phyloP scores from a whole-genome alignment of 2,329 filamentous ascomycete genomes.

The Colletotrichum theobromicola region DNA sequence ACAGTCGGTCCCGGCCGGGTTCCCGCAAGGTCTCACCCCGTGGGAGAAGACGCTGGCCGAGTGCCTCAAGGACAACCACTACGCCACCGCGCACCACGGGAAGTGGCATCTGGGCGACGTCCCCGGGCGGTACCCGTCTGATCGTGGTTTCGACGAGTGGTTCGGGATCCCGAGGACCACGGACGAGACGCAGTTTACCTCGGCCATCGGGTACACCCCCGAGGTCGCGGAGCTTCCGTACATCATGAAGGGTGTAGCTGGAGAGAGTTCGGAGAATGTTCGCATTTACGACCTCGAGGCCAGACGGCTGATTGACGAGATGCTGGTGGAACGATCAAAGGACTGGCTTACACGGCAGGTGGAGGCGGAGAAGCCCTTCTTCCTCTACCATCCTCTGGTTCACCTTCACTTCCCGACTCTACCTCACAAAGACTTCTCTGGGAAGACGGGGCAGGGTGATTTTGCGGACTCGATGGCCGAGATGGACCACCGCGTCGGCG shows the following conservation, averaged over 20 bases:
- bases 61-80: conserved; percentile 30
- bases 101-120: conserved; percentile 42
- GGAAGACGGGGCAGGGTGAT: conserved; percentile 32
- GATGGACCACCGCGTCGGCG: conserved; percentile 36
- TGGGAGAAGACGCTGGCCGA: conserved; percentile 38
- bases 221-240: conserved; percentile 38
- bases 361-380: conserved; percentile 28
- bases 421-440: conserved; percentile 32
- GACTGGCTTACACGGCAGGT: conserved; percentile 34
- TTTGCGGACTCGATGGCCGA: conserved; percentile 38
- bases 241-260: conserved; percentile 35
- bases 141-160: conserved; percentile 42
- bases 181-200: conserved; percentile 40
- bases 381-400: conserved; percentile 37
- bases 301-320: conserved; percentile 34
- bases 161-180: conserved; percentile 40
- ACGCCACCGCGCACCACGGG: conserved; percentile 35
- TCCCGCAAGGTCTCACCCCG: conserved; percentile 34
- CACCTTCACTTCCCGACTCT: conserved; percentile 38
- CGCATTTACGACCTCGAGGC: conserved; percentile 36
- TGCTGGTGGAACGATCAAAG: conserved; percentile 34
- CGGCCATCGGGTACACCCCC: conserved; percentile 32
- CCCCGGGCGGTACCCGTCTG: conserved; percentile 37
- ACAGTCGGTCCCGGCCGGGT: conserved; percentile 36
- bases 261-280: conserved; percentile 31